Conservation (phyloP, 176 grass and related monocot genomes). For the Juncus effusus region DNA sequence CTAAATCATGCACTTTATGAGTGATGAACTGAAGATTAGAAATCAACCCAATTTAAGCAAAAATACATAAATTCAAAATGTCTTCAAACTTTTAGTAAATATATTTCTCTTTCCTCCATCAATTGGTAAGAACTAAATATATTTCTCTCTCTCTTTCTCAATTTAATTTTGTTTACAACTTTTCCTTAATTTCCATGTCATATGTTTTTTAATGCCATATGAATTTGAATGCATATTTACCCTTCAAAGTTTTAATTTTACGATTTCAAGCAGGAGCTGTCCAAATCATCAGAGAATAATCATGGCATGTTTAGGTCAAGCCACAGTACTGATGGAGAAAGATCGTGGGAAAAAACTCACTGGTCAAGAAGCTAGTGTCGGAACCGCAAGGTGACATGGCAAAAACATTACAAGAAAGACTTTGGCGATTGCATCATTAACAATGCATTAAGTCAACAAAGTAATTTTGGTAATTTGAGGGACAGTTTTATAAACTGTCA, state of each 20-base stretch:
- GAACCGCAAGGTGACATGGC: too few relatives aligned
- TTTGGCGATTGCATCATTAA: too few relatives aligned
- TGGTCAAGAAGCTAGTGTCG: background rate
- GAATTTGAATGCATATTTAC: background rate
- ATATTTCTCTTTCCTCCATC: constrained; percentile 6
- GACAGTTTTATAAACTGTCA: too few relatives aligned
- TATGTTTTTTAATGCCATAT: too few relatives aligned
- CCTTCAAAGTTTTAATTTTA: background rate
- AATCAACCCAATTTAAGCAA: too few relatives aligned
- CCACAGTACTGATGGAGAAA: constrained; percentile 8
- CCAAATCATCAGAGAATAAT: constrained; percentile 15
- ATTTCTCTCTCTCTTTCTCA: background rate
- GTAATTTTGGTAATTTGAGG: too few relatives aligned
- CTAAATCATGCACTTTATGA: too few relatives aligned
- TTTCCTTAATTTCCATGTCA: too few relatives aligned
- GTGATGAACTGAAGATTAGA: too few relatives aligned
- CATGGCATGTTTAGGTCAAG: constrained; percentile 10
- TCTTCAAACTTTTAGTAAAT: constrained; percentile 6
- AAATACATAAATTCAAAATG: too few relatives aligned
- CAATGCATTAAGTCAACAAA: too few relatives aligned
- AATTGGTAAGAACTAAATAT: constrained; percentile 9
- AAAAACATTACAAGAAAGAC: too few relatives aligned
- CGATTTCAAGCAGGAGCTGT: constrained; percentile 7
- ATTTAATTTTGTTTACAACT: background rate
- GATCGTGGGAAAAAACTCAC: background rate